Evolutionary conservation across 805 yeast genomes (phyloP), one percentile per base, ranked within the genome.

Genomic region (Isabelozyma heimii): DNA sequence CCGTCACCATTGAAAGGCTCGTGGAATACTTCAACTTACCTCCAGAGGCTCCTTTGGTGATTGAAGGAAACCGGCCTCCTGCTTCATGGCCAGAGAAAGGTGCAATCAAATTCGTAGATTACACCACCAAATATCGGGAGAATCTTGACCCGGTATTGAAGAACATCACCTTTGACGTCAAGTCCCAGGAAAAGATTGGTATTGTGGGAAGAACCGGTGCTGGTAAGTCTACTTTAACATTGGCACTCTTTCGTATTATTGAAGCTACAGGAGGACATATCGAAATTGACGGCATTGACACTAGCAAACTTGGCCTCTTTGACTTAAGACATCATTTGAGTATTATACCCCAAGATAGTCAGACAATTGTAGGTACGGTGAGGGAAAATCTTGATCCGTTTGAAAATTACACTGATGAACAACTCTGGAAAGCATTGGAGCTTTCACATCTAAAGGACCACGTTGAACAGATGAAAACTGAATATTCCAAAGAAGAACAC

Each of bases 171-270:
- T 43, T 64, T 33, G 60, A 59, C 20, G 57, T 64, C 50, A 54
- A 55, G 46, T 54, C 62, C 0, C 43, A 55, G 1, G 69, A 64
- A 45, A 64, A 63, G 47, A 52, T 64, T 35, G 69, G 69, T 8
- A 61, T 64, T 44, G 67, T 62, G 30, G 69, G 69, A 2, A 47
- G 69, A 42, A 64, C 69, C 1, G 69, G 69, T 9, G 69, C 69
- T 1, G 69, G 69, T 8, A 64, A 64, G 48, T 60, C 65, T 8
- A 58, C 67, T 1, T 54, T 64, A 13, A 60, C 68, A 2, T 53
- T 63, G 45, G 67, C 69, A 1, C 47, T 64, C 26, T 64, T 63
- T 54, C 53, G 69, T 26, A 61, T 64, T 33, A 58, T 63, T 33
- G 68, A 64, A 50, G 59, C 67, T 13, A 57, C 57, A 14, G 24